Base-by-base conservation (phyloP, 352 stramenopile species). In the Phytophthora ramorum region DNA sequence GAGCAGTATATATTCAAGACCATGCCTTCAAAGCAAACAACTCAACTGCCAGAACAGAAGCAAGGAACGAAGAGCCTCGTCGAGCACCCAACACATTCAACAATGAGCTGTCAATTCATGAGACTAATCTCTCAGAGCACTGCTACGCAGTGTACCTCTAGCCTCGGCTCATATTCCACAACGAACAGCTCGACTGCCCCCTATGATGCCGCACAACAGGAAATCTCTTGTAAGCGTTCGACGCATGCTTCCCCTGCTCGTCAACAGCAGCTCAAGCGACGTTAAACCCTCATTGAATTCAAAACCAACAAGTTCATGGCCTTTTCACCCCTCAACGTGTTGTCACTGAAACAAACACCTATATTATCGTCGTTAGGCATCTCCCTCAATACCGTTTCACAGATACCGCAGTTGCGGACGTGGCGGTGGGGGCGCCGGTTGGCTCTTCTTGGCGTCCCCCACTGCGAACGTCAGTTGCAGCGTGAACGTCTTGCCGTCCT, bases 401-500 rank as follows among this genome's bases (percentile, higher is more conserved):
- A 78, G 30, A 56, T 83, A 86, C 14, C 78, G 68, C 19, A 83
- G 44, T 55, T 85, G 78, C 4, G 81, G 78, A 22, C 81, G 79
- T 38, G 83, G 83, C 38, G 82, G 82, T 3, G 85, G 85, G 40
- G 85, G 85, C 4, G 80, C 74, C 8, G 83, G 80, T 44, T 77
- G 70, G 22, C 70, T 52, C 26, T 70, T 71, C 38, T 73, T 61
- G 2, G 47, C 56, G 30, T 84, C 72, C n/a, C 40, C 65, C 3
- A 69, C 60, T 12, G 75, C 56, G 56, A 95, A 95, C 22, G 72
- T 84, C 43, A 95, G 58, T 58, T 95, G 87, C 62, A 99, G 67
- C 52, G 93, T 98, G 78, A 99, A 99, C 16, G 96, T 98, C 72
- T 98, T 98, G 53, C 79, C 83, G 24, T 98, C 81, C 43, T 92